These are phyloP conservation scores for Vigna reflexopilosa DNA, from an alignment of 306 rosid species.

Conservation along the genomic window DNA sequence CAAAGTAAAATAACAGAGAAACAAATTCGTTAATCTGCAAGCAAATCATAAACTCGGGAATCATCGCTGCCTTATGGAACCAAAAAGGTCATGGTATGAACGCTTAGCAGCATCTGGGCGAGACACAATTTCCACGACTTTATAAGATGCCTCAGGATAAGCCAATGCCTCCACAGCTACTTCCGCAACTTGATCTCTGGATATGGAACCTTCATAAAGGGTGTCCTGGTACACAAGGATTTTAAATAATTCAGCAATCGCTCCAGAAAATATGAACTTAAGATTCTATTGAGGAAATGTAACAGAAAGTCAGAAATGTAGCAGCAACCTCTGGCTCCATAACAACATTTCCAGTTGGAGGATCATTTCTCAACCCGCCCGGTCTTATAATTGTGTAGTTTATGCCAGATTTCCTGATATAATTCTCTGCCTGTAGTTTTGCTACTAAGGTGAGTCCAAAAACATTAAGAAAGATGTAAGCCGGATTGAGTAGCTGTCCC, in stretches of 20 bases:
- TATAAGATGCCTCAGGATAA: constrained; percentile 79
- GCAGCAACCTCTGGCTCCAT: constrained; percentile 88
- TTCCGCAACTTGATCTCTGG: constrained; percentile 96
- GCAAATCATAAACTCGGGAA: constrained; percentile 21
- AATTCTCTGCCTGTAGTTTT: constrained; percentile 87
- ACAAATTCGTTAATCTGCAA: constrained; percentile 37
- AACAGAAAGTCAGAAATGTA: constrained; percentile 31
- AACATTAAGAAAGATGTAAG: constrained; percentile 87
- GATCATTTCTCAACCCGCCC: constrained; percentile 91
- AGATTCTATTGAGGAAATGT: constrained; percentile 27
- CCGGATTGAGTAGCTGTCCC: constrained; percentile 94
- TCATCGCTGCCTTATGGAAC: constrained; percentile 74
- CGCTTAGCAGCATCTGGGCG: constrained; percentile 80
- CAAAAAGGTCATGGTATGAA: constrained; percentile 78
- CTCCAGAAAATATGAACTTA: constrained; percentile 3
- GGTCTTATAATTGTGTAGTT: constrained; percentile 96
- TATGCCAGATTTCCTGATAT: constrained; percentile 87
- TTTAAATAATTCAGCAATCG: neutral
- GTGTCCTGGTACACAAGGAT: constrained; percentile 66
- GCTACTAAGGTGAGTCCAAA: constrained; percentile 94
- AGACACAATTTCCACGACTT: constrained; percentile 90
- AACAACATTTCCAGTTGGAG: constrained; percentile 85
- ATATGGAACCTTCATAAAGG: constrained; percentile 78
- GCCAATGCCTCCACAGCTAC: constrained; percentile 88
- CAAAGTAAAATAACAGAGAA: constrained; percentile 33